Evolutionary conservation across 768 basidiomycete species (phyloP), one percentile per base, ranked within the genome.

Genomic region (Baorangia bicolor): DNA sequence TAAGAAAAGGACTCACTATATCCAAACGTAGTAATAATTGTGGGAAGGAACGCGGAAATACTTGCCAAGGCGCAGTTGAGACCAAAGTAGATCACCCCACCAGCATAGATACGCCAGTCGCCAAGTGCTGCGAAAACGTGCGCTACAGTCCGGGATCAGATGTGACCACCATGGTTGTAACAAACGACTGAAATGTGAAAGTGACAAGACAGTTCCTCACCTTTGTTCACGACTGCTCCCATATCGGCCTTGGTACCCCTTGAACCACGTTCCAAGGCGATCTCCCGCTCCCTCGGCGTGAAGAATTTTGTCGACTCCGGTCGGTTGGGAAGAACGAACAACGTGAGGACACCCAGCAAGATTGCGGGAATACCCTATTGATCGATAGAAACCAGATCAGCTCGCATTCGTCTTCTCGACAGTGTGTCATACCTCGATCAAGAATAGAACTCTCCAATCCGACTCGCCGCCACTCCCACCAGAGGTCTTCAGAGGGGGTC

Each of bases 21-120:
- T 33, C 88, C 88, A 53, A 92, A 84, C 0, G 86, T 88, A 40
- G 75, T 77, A 41, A 93, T 82, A 63, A 93, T 90, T 3, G 90
- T 92, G 3, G 92, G 92, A 51, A 94, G 73, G 74, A 94, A 94
- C 0, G 90, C 89, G 23, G 86, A 85, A 34, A 87, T 87, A 10
- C 90, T 88, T n/a, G 88, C 85, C 16, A 92, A 73, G 21, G 88
- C 86, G 48, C 81, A 82, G 63, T 91, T 91, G 47, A 89, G 72
- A 30, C 87, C 88, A 64, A 92, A 90, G 68, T 90, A 92, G 56
- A 91, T 84, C 28, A 85, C 79, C 0, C 90, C 90, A 0, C 78
- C 88, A 9, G 75, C 63, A 61, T 89, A 62, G 50, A 86, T 81
- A 62, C 85, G 82, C 90, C 89, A 91, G 66, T 92, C 91, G 49